phyloP scores from a whole-genome alignment of 2,329 filamentous ascomycete genomes.

The Talaromyces sp. region DNA sequence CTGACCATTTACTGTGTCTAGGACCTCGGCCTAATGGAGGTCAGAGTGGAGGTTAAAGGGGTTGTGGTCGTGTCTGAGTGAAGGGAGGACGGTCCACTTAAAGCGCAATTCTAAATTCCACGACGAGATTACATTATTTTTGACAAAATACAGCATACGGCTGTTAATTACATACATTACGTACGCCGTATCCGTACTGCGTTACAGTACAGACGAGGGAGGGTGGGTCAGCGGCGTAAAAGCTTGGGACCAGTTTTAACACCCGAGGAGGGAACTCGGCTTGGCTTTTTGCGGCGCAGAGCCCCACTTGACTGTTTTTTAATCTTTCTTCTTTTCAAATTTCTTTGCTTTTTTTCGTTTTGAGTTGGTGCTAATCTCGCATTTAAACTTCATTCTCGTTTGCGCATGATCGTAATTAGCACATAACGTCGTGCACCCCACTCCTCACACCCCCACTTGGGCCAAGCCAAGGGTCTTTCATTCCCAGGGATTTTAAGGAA shows the following conservation, averaged over 20 bases:
- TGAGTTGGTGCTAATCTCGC: background rate
- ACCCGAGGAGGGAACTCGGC: background rate
- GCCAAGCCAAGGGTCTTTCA: background rate
- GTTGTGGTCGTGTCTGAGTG: background rate
- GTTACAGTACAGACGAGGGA: background rate
- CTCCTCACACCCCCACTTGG: background rate
- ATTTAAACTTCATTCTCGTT: background rate
- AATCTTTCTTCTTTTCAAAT: background rate
- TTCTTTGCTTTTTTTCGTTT: background rate
- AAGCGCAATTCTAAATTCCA: background rate
- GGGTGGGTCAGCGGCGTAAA: background rate
- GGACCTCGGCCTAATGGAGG: background rate
- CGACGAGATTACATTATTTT: background rate
- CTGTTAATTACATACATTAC: background rate
- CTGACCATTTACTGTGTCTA: background rate
- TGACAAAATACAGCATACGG: no score
- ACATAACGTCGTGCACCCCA: background rate
- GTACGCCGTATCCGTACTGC: background rate
- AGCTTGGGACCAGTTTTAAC: background rate
- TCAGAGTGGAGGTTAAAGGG: background rate
- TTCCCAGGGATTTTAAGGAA: background rate
- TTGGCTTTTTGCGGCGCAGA: background rate
- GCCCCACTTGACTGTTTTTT: background rate
- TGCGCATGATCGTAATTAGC: background rate
- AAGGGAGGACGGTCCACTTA: background rate